A percentile compares a stretch with the other conserved stretches of the same genome.
phyloP scores from a whole-genome alignment of 225 moss, liverwort and hornwort species.

The Pseudoscleropodium purum region DNA sequence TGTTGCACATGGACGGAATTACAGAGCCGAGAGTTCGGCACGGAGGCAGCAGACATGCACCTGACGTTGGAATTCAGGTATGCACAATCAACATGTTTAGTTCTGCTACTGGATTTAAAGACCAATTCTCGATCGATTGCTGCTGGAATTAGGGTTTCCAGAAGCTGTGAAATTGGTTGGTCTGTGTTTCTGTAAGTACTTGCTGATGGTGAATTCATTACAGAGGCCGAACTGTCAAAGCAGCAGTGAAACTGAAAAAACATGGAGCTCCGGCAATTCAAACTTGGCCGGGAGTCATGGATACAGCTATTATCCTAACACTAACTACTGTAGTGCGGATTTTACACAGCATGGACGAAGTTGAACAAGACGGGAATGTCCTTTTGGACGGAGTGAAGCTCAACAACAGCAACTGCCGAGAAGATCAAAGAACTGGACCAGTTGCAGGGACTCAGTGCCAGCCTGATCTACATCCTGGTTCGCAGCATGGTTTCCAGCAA shows the following conservation, averaged over 20 bases:
- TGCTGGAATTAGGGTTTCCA: background rate
- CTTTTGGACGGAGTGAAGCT: too few species aligned
- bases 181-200: background rate
- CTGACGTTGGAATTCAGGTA: conserved; percentile 45
- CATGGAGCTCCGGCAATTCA: background rate
- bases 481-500: too few species aligned
- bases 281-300: background rate
- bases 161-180: background rate
- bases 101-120: background rate
- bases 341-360: too few species aligned
- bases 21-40: background rate
- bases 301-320: too few species aligned
- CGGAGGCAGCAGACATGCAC: conserved; percentile 16
- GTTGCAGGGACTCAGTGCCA: too few species aligned
- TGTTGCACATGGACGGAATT: background rate
- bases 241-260: background rate
- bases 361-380: too few species aligned
- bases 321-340: too few species aligned
- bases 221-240: conserved; percentile 26
- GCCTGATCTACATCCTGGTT: too few species aligned
- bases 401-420: too few species aligned
- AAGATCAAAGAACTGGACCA: too few species aligned
- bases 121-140: background rate
- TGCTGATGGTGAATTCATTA: background rate
- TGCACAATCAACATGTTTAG: background rate